phyloP scores from a whole-genome alignment of 2,329 filamentous ascomycete species.

The Bimuria novae-zelandiae region DNA sequence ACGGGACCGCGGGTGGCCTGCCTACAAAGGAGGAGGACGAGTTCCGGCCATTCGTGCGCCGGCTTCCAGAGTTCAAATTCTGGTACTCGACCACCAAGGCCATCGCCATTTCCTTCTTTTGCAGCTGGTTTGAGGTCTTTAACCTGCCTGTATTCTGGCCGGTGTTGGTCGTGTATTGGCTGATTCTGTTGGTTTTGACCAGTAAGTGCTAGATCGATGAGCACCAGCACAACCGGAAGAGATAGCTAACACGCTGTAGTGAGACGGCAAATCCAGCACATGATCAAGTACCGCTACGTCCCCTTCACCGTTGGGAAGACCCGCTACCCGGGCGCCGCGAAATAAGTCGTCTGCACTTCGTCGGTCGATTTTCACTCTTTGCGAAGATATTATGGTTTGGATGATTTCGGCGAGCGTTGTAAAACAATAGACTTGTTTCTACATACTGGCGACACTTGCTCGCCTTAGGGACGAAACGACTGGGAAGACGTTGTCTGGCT shows the following conservation, averaged over 20 bases:
- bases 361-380: neutral
- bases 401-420: slow-evolving; percentile 21
- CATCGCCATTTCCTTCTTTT: slow-evolving; percentile 78
- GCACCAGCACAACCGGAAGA: neutral
- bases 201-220: slow-evolving; percentile 64
- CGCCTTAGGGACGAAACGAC: slow-evolving; percentile 16
- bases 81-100: slow-evolving; percentile 96
- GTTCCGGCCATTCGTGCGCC: slow-evolving; percentile 94
- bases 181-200: slow-evolving; percentile 93
- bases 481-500: neutral
- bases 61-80: slow-evolving; percentile 99
- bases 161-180: slow-evolving; percentile 96
- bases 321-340: slow-evolving; percentile 38
- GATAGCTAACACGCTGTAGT: slow-evolving; percentile 58
- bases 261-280: slow-evolving; percentile 99
- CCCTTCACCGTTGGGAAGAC: slow-evolving; percentile 89
- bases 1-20: slow-evolving; percentile 75
- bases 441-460: slow-evolving; percentile 16
- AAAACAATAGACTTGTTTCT: slow-evolving; percentile 28
- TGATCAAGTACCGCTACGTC: slow-evolving; percentile 99
- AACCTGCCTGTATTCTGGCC: slow-evolving; percentile 99
- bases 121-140: slow-evolving; percentile 92
- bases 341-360: slow-evolving; percentile 21
- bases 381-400: slow-evolving; percentile 7
- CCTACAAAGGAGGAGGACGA: slow-evolving; percentile 97